A percentile compares a stretch with the other conserved stretches of the same genome.
phyloP scores from a whole-genome alignment of 805 yeast species.

The Candida silvatica region DNA sequence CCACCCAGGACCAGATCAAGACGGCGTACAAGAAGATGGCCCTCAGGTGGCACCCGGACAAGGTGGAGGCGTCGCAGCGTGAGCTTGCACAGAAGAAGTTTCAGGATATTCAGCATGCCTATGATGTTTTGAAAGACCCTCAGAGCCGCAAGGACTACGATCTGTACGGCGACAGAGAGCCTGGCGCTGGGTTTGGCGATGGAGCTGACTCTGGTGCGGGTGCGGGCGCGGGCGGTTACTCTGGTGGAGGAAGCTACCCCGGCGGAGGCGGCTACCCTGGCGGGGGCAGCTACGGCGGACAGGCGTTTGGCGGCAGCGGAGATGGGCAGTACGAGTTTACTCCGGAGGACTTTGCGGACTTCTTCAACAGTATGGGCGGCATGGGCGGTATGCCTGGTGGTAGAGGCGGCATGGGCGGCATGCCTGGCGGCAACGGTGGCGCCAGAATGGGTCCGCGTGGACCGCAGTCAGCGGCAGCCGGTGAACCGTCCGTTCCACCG shows the following conservation, averaged over 20 bases:
- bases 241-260: constrained; percentile 23
- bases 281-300: constrained; percentile 27
- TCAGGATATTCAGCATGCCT: constrained; percentile 81
- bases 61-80: constrained; percentile 41
- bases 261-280: constrained; percentile 13
- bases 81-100: constrained; percentile 68
- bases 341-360: constrained; percentile 75
- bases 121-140: constrained; percentile 73
- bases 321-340: constrained; percentile 32
- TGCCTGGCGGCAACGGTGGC: background rate
- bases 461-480: background rate
- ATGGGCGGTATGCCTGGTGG: constrained; percentile 10
- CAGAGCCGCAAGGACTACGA: constrained; percentile 52
- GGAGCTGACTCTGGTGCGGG: too few relatives aligned
- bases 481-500: too few relatives aligned
- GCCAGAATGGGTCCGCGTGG: background rate
- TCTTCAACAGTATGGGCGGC: constrained; percentile 45
- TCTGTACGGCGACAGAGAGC: constrained; percentile 19
- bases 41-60: constrained; percentile 81
- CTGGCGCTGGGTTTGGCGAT: too few relatives aligned
- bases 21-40: constrained; percentile 84
- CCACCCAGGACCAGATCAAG: constrained; percentile 65
- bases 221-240: constrained; percentile 1
- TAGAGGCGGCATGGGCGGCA: background rate
- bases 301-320: constrained; percentile 9